These are phyloP conservation scores for Oldenlandia corymbosa DNA, from an alignment of 257 asterid genomes.

Conservation along the genomic window DNA sequence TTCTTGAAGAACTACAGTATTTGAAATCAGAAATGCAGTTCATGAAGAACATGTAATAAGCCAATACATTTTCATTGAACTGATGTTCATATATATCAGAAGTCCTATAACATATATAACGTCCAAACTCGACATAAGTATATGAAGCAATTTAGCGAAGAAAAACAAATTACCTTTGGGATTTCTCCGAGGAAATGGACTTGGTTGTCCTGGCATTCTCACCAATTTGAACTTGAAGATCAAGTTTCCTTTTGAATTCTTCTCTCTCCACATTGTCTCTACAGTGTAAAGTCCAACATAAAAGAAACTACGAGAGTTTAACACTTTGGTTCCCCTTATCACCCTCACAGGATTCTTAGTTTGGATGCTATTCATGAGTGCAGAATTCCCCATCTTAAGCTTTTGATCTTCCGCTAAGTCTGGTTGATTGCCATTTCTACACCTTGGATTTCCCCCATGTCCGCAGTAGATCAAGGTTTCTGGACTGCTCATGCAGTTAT, in stretches of 20 bases:
- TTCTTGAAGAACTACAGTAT: no score
- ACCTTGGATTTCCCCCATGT: conserved; percentile 28
- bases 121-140: no score
- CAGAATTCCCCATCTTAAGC: conserved; percentile 24
- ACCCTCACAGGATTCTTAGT: conserved; percentile 30
- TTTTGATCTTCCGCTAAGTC: conserved; percentile 23
- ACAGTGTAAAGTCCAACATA: conserved; percentile 35
- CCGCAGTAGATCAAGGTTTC: conserved; percentile 12
- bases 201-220: conserved; percentile 21
- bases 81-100: no score
- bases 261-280: conserved; percentile 19
- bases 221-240: conserved; percentile 27
- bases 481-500: conserved; percentile 7
- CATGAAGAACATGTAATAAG: no score
- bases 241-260: conserved; percentile 16
- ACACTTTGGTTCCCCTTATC: conserved; percentile 19
- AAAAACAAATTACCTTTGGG: not conserved
- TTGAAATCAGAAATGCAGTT: no score
- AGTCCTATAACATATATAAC: no score
- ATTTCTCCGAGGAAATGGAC: not conserved
- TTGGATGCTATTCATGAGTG: conserved; percentile 25
- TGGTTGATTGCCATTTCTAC: no score
- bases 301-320: conserved; percentile 11
- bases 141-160: no score
- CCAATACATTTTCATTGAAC: no score